These are phyloP conservation scores for Pseudocercospora fuligena DNA, from an alignment of 2,329 filamentous ascomycete genomes.

Conservation along the genomic window DNA sequence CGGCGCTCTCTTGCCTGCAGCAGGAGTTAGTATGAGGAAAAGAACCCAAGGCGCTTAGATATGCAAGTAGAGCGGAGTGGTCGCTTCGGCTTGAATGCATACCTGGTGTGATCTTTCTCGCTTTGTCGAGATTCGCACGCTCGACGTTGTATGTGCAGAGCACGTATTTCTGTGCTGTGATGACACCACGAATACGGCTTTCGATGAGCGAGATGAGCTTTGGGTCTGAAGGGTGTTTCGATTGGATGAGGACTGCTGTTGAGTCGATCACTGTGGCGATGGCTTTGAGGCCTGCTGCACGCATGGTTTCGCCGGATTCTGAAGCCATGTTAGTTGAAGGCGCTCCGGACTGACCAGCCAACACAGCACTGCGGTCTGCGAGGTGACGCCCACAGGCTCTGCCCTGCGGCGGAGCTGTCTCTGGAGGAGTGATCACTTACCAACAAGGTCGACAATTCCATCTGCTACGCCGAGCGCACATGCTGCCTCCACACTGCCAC, in stretches of 20 bases:
- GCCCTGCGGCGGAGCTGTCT: background rate
- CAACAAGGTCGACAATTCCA: slow-evolving; percentile 95
- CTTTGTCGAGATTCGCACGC: slow-evolving; percentile 68
- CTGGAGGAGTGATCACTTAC: slow-evolving; percentile 59
- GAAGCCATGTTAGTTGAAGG: slow-evolving; percentile 1
- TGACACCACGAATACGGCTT: slow-evolving; percentile 87
- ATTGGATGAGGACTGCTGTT: slow-evolving; percentile 90
- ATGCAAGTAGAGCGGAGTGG: too few relatives aligned
- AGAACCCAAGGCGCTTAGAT: too few relatives aligned
- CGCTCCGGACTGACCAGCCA: background rate
- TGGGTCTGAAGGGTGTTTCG: slow-evolving; percentile 77
- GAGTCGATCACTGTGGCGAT: slow-evolving; percentile 92
- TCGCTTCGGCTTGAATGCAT: background rate
- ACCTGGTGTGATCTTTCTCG: slow-evolving; percentile 75
- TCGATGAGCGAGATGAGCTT: slow-evolving; percentile 83
- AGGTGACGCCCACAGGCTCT: background rate
- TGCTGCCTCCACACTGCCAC: slow-evolving; percentile 95
- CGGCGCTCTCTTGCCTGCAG: slow-evolving; percentile 79
- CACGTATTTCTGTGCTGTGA: slow-evolving; percentile 91
- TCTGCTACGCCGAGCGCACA: slow-evolving; percentile 95
- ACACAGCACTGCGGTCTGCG: background rate
- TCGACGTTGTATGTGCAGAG: slow-evolving; percentile 96
- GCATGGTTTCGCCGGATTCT: slow-evolving; percentile 99
- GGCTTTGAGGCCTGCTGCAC: slow-evolving; percentile 87
- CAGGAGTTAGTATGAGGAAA: too few relatives aligned